Conservation (phyloP, 345 rosid genomes). For the Passiflora organensis region DNA sequence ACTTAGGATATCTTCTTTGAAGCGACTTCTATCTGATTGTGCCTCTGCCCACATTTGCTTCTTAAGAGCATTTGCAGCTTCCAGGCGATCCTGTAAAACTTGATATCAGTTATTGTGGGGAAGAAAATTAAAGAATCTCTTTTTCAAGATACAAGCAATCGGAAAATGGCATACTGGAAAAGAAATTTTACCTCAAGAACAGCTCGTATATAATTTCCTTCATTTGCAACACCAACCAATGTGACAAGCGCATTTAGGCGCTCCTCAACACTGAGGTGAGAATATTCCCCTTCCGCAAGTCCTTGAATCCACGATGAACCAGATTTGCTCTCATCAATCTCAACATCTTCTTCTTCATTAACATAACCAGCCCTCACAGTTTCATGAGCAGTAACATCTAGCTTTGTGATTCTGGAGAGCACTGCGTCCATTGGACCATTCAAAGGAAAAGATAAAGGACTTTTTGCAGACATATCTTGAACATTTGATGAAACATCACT, state of each 20-base stretch:
- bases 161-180: conserved; percentile 9
- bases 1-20: conserved; percentile 57
- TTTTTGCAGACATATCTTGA: conserved; percentile 40
- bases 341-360: conserved; percentile 41
- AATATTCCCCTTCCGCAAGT: conserved; percentile 91
- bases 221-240: conserved; percentile 81
- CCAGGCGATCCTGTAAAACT: conserved; percentile 80
- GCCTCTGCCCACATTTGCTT: conserved; percentile 99
- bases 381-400: conserved; percentile 29
- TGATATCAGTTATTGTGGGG: conserved; percentile 12
- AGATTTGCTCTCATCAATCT: conserved; percentile 70
- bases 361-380: conserved; percentile 27
- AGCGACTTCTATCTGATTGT: conserved; percentile 78
- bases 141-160: conserved; percentile 3
- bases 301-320: conserved; percentile 94
- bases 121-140: conserved; percentile 2
- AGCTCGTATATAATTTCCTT: conserved; percentile 87
- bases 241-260: conserved; percentile 83
- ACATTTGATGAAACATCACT: conserved; percentile 27
- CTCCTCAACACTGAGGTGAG: conserved; percentile 91
- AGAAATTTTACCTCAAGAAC: conserved; percentile 69
- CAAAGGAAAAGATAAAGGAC: conserved; percentile 33
- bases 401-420: conserved; percentile 31
- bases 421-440: conserved; percentile 35
- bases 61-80: conserved; percentile 94